phyloP scores from a whole-genome alignment of 2,329 filamentous ascomycete genomes.

The Fusarium sp. region DNA sequence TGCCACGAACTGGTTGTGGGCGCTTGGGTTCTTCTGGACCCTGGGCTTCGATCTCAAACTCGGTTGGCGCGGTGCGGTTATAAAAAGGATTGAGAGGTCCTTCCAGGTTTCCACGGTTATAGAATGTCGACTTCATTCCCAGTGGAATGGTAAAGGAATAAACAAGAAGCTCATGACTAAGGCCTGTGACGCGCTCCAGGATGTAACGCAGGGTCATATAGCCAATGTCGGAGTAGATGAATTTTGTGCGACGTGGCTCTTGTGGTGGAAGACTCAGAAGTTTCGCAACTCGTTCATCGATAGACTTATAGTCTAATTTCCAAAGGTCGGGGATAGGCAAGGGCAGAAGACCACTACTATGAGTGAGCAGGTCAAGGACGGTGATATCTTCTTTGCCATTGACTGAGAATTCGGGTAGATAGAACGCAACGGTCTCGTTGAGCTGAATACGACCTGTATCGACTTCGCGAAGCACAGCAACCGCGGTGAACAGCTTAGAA shows the following conservation, averaged over 20 bases:
- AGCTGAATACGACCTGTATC: too few relatives aligned
- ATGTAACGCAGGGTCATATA: conserved; percentile 52
- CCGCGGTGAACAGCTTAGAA: conserved; percentile 56
- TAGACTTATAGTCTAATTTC: too few relatives aligned
- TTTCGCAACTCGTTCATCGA: too few relatives aligned
- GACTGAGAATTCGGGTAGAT: too few relatives aligned
- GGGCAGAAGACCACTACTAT: too few relatives aligned
- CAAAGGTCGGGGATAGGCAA: too few relatives aligned
- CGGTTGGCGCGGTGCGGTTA: conserved; percentile 5
- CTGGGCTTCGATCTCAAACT: conserved; percentile 38
- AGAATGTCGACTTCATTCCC: conserved; percentile 15
- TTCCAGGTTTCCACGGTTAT: conserved; percentile 18
- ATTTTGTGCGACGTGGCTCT: conserved; percentile 27
- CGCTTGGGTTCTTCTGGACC: conserved; percentile 51
- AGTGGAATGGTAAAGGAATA: conserved; percentile 52
- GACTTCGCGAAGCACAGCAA: conserved; percentile 52
- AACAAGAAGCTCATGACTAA: conserved; percentile 54
- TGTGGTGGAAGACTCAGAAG: neutral
- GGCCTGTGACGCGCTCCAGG: conserved; percentile 51
- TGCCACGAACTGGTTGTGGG: conserved; percentile 56
- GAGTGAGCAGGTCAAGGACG: too few relatives aligned
- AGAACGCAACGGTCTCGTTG: too few relatives aligned
- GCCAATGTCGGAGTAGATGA: conserved; percentile 50
- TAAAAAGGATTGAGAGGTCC: conserved; percentile 19
- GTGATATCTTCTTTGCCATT: too few relatives aligned